These are phyloP conservation scores for Teunomyces cretensis DNA, from an alignment of 805 yeast genomes.

Conservation along the genomic window DNA sequence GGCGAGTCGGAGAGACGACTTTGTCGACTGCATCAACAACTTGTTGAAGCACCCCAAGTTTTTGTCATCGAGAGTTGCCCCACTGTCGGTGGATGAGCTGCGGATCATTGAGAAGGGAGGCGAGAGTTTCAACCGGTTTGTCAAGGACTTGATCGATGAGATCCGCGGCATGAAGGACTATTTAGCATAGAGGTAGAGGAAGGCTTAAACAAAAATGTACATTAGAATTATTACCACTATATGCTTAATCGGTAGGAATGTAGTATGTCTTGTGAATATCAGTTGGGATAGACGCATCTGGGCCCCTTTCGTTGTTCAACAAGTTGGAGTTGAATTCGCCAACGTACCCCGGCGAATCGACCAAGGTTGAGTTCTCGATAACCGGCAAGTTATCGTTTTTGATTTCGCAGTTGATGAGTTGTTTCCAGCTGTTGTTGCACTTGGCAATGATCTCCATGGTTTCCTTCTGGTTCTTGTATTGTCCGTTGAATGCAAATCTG, in stretches of 20 bases:
- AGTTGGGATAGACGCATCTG: slow-evolving; percentile 38
- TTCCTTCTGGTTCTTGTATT: slow-evolving; percentile 81
- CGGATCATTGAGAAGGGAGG: slow-evolving; percentile 52
- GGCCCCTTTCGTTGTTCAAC: slow-evolving; percentile 16
- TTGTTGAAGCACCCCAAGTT: slow-evolving; percentile 85
- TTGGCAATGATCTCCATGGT: slow-evolving; percentile 83
- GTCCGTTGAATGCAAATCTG: slow-evolving; percentile 95
- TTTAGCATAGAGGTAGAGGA: slow-evolving; percentile 14
- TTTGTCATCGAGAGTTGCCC: slow-evolving; percentile 63
- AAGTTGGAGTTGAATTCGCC: slow-evolving; percentile 15
- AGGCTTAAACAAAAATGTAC: no score
- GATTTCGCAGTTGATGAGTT: slow-evolving; percentile 63
- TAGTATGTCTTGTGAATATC: slow-evolving; percentile 22
- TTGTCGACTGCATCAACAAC: slow-evolving; percentile 63
- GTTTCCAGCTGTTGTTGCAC: slow-evolving; percentile 82
- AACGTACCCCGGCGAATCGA: slow-evolving; percentile 26
- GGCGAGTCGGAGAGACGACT: slow-evolving; percentile 54
- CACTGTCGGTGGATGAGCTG: slow-evolving; percentile 67
- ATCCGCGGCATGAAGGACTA: slow-evolving; percentile 54
- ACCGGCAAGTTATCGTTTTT: slow-evolving; percentile 16
- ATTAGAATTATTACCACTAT: background rate
- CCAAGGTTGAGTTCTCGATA: slow-evolving; percentile 39
- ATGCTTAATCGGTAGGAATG: slow-evolving; percentile 8
- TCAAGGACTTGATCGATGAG: slow-evolving; percentile 47
- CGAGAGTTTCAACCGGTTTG: slow-evolving; percentile 27